phyloP scores from a whole-genome alignment of 331 rosid species.

The Malus hybrid region DNA sequence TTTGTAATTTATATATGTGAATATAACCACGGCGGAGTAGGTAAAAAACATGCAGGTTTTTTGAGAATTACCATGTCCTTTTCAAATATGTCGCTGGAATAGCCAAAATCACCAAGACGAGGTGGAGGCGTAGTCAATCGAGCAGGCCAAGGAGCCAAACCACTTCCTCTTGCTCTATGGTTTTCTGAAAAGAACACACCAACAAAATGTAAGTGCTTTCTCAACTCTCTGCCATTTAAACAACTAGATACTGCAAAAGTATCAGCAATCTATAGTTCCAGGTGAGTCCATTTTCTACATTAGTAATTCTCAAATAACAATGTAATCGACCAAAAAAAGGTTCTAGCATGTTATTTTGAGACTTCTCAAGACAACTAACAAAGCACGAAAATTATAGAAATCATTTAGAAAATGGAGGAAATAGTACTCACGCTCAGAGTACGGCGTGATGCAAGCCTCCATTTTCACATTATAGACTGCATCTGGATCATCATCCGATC shows the following conservation, averaged over 20 bases:
- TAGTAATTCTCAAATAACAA: not conserved
- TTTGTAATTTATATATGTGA: not conserved
- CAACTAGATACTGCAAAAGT: not conserved
- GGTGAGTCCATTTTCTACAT: not conserved
- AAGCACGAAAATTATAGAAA: not conserved
- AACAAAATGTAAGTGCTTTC: not conserved
- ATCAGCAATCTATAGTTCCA: not conserved
- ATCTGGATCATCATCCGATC: conserved; percentile 25
- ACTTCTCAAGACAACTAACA: not conserved
- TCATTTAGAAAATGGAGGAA: not conserved
- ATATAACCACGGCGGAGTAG: not conserved
- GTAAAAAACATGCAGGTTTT: not conserved
- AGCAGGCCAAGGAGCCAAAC: conserved; percentile 38
- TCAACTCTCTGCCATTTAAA: not conserved
- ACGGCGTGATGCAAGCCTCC: conserved; percentile 37
- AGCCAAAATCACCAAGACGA: conserved; percentile 23
- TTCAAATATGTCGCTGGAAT: conserved; percentile 18
- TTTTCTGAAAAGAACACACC: conserved; percentile 11
- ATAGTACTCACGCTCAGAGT: conserved; percentile 28
- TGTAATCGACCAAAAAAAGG: not conserved
- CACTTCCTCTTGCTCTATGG: conserved; percentile 28
- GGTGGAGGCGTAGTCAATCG: conserved; percentile 29
- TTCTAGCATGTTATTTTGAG: not conserved
- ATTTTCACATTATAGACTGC: conserved; percentile 26
- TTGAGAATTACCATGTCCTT: conserved; percentile 25